Evolutionary conservation across 352 stramenopile genomes (phyloP), one percentile per base, ranked within the genome.

Genomic region (Thalassiosira mediterranea): DNA sequence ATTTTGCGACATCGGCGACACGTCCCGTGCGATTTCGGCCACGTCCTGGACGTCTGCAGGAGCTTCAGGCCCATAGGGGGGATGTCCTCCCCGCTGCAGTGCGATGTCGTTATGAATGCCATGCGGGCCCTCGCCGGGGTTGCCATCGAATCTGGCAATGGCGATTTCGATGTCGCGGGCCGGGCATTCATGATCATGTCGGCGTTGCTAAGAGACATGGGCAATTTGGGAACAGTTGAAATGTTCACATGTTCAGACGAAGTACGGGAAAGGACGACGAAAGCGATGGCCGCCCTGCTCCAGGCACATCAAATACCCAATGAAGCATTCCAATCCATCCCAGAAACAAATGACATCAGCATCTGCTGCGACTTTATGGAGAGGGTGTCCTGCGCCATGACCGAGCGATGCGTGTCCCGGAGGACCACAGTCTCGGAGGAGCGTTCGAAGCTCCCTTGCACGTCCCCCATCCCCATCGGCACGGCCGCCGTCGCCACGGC

Each of bases 81-180:
- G 40, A n/a, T 44, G 15, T 44, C 37, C 15, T 23, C 26, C 10
- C 26, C 8, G 31, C 10, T 60, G 13, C 34, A 17, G 44, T 25
- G 10, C 1, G 29, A 32, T n/a, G 40, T 66, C 17, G 19, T 76
- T 31, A 34, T 17, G 7, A 49, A 29, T 15, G 25, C 66, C 4
- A 25, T 90, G 11, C 0, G 19, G 52, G 40, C 46, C 42, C 59
- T 88, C 15, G 4, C 11, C 29, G 13, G 29, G 29, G n/a, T 25
- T 19, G 8, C 2, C n/a, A 53, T 23, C 29, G 10, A 53, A 23
- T 37, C 86, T 13, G 23, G 23, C 38, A n/a, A 79, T 4, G 25
- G 42, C 11, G 19, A 72, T 11, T 90, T 78, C 53, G 72, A 87
- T 73, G 79, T 87, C 34, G 69, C 56, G 60, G 74, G 76, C 15